A percentile compares a stretch with the other conserved stretches of the same genome.
Evolutionary conservation across 2,329 filamentous ascomycete species (phyloP).

Genomic region (Fusarium agapanthi): DNA sequence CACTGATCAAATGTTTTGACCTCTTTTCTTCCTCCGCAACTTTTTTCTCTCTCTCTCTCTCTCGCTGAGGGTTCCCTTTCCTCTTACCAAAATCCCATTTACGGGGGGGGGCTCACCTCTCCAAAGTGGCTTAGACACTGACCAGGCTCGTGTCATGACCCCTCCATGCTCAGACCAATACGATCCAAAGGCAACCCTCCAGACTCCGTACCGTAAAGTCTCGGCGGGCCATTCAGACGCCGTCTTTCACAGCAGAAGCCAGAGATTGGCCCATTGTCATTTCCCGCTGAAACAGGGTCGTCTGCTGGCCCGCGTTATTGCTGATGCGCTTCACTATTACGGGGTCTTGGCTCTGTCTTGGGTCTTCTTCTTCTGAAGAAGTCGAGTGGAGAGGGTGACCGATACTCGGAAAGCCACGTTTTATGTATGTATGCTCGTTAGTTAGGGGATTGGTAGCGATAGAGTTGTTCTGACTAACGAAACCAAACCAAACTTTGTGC

Average conservation of each 20-base stretch:
- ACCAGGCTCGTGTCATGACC: slow-evolving; percentile 36
- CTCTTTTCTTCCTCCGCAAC: slow-evolving; percentile 3
- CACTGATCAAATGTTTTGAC: slow-evolving; percentile 24
- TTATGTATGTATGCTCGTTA: neutral
- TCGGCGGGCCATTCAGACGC: slow-evolving; percentile 33
- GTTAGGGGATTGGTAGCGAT: slow-evolving; percentile 13
- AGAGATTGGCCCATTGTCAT: slow-evolving; percentile 43
- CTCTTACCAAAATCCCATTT: neutral
- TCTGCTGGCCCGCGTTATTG: slow-evolving; percentile 37
- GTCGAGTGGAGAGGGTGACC: no score
- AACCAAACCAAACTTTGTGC: neutral
- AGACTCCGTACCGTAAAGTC: slow-evolving; percentile 32
- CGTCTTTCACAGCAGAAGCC: slow-evolving; percentile 17
- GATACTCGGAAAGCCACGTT: slow-evolving; percentile 4
- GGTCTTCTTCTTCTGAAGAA: neutral
- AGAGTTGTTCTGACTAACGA: slow-evolving; percentile 20
- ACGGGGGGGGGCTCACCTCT: slow-evolving; percentile 2
- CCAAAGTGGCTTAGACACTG: slow-evolving; percentile 32
- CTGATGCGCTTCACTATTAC: slow-evolving; percentile 21
- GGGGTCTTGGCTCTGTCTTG: slow-evolving; percentile 3
- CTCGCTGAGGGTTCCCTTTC: no score
- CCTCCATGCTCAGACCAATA: slow-evolving; percentile 25
- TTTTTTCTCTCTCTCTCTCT: neutral
- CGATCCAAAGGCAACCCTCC: slow-evolving; percentile 5
- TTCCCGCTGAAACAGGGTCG: slow-evolving; percentile 44